Evolutionary conservation across 2,329 filamentous ascomycete species (phyloP), one percentile per base, ranked within the genome.

Genomic region (Lizonia empirigonia): DNA sequence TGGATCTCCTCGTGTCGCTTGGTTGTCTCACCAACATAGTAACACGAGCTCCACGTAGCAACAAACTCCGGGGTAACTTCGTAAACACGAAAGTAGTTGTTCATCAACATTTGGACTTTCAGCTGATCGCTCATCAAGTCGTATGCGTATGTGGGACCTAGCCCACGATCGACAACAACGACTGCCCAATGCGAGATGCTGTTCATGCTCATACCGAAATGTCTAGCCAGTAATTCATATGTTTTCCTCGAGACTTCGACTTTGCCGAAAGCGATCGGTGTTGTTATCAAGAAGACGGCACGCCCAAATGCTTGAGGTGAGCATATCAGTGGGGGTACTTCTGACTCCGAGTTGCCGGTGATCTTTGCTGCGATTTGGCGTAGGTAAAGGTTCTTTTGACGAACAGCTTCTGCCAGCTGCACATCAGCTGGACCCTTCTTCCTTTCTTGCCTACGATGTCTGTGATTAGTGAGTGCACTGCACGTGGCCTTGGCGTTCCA

Each of bases 181-280:
- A 55, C 51, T 2, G 46, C 51, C 51, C 51, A 55, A 24, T 55
- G 51, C 2, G 35, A 41, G 20, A 55, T 36, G 19, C 51, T 55
- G 37, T 55, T 55, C 46, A 55, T 27, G 23, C 46, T 55, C 51
- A 55, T 55, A 7, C 51, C 51, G n/a, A 55, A 26, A 26, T 55
- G 51, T 10, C 51, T 55, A 5, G 45, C 51, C 4, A 55, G 37
- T 13, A 55, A 46, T 3, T 55, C 51, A 13, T 55, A 55, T 1
- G 46, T 46, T 4, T 37, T 46, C 9, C 24, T 46, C 5, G 51
- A 55, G 3, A 55, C 12, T 19, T 55, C 51, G 6, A 55, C 26
- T n/a, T 35, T 50, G 22, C 51, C 51, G 18, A 50, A 50, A 23
- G 45, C 37, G 19, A 55, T 50, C 9, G 51, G 51, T 10, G 51